Evolutionary conservation across 2,329 filamentous ascomycete species (phyloP), one percentile per base, ranked within the genome.

Genomic region (Penicillium vulpinum): DNA sequence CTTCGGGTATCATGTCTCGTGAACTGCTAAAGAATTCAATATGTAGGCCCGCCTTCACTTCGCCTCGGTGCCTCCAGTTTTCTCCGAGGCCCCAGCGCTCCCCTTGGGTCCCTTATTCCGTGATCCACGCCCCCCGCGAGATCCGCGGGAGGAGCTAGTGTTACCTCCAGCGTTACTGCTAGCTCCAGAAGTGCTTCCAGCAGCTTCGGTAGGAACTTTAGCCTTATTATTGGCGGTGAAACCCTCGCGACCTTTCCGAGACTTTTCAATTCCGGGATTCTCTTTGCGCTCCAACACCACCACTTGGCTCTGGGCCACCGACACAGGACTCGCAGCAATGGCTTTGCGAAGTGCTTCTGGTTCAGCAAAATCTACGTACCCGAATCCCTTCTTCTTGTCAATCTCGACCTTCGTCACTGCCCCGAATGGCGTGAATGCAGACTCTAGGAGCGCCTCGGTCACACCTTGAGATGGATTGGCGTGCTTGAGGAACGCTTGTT

Each of bases 381-480:
- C 93, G 67, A 96, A 96, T 0, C 92, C 92, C 73, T 97, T 97
- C 68, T 92, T 89, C 73, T 92, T 92, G 71, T 97, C 93, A 52
- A 97, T 93, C 67, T 97, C 93, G 18, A 96, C 90, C 62, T 86
- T 88, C 0, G 85, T 85, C 44, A 97, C 84, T 1, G 83, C 74
- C 2, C 93, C 93, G 65, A 91, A 96, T 0, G 78, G 75, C 43
- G 87, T 82, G 70, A 97, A 85, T 0, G 89, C 87, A 63, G 88
- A 83, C 66, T 88, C 87, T 2, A 97, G 84, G 0, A 92, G 76
- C 0, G 88, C 78, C 69, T 97, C 93, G 0, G 91, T 97, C 45
- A 97, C 90, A 15, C 93, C 93, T 70, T 97, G 93, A 0, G 92
- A 94, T 11, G 91, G 86, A 70, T 95, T 96, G 50, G 88, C 89